Percentiles rank a stretch among this genome's conserved stretches.
phyloP scores from a whole-genome alignment of 2,329 filamentous ascomycete species.

The Cordyceps militaris region DNA sequence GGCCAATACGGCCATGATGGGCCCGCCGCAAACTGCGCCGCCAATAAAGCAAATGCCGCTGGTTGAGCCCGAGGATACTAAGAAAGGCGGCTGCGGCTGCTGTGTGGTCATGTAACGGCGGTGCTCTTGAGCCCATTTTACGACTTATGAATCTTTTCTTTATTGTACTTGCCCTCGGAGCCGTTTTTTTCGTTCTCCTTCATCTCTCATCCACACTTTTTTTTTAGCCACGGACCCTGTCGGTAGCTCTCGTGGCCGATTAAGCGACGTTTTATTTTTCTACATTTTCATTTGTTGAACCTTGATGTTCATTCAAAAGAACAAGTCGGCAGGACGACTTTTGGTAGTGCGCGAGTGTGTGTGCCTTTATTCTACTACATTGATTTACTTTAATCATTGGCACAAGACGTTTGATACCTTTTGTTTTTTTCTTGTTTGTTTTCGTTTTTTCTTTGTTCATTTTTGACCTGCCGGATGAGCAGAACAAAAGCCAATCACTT shows the following conservation, averaged over 20 bases:
- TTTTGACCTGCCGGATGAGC: not conserved
- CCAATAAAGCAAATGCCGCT: slow-evolving; percentile 16
- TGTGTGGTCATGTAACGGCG: slow-evolving; percentile 42
- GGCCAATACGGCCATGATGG: slow-evolving; percentile 28
- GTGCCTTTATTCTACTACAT: too few species aligned
- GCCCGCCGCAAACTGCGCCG: slow-evolving; percentile 17
- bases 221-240: slow-evolving; percentile 1
- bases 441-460: not conserved
- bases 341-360: not conserved
- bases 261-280: slow-evolving; percentile 6
- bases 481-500: not conserved
- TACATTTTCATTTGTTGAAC: slow-evolving; percentile 11
- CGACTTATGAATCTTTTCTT: slow-evolving; percentile 19
- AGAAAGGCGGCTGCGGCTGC: slow-evolving; percentile 41
- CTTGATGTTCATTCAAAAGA: not conserved
- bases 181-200: slow-evolving; percentile 6
- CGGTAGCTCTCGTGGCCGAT: not conserved
- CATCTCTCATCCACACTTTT: not conserved
- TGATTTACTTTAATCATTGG: slow-evolving; percentile 3
- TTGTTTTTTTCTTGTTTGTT: not conserved
- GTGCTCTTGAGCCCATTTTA: slow-evolving; percentile 13
- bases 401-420: not conserved
- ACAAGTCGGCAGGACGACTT: not conserved
- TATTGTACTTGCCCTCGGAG: slow-evolving; percentile 3
- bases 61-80: slow-evolving; percentile 27